These are phyloP conservation scores for Coelastrella sp. DNA, from an alignment of 139 green algal genomes.

Conservation along the genomic window DNA sequence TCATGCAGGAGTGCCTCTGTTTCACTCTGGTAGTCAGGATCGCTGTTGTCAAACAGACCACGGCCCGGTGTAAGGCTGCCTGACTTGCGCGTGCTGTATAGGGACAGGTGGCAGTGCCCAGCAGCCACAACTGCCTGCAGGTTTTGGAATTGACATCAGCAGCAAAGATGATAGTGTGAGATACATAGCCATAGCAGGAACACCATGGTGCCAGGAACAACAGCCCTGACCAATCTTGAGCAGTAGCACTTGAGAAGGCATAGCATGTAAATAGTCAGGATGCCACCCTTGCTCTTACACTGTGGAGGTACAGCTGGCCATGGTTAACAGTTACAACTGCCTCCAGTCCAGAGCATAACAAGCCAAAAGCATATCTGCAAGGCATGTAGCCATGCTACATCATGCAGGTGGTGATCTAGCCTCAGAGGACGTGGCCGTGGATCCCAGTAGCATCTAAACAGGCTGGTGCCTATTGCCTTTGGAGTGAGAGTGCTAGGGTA, in stretches of 20 bases:
- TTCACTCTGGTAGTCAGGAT: constrained; percentile 24
- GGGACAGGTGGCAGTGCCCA: background rate
- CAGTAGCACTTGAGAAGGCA: background rate
- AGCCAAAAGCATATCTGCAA: too few relatives aligned
- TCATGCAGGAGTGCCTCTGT: constrained; percentile 2
- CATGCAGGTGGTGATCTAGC: too few relatives aligned
- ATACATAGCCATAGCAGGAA: background rate
- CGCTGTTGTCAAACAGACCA: background rate
- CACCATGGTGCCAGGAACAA: background rate
- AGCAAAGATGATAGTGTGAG: background rate
- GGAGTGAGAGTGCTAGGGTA: too few relatives aligned
- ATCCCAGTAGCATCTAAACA: too few relatives aligned
- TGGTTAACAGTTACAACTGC: too few relatives aligned
- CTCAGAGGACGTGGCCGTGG: too few relatives aligned
- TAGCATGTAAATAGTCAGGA: too few relatives aligned
- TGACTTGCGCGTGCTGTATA: background rate
- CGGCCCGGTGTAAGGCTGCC: background rate
- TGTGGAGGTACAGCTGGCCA: too few relatives aligned
- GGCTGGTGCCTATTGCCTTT: too few relatives aligned
- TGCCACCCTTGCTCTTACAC: too few relatives aligned
- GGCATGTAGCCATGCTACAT: too few relatives aligned
- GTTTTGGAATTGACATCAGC: background rate
- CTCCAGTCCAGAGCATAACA: too few relatives aligned
- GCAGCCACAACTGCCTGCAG: background rate
- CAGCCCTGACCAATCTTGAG: background rate